Conservation (phyloP, 306 rosid species). For the Styphnolobium japonicum region DNA sequence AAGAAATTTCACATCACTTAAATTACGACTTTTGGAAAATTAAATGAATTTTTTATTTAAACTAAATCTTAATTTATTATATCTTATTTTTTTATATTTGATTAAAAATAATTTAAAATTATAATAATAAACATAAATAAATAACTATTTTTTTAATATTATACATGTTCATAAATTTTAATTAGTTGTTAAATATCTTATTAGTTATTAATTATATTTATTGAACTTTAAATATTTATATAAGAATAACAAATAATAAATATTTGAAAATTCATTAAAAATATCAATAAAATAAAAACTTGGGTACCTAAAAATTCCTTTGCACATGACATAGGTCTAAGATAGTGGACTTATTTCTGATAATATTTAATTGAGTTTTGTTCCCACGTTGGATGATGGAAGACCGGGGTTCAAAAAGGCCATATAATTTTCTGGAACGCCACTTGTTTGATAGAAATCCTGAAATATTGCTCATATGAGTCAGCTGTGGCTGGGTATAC, state of each 20-base stretch:
- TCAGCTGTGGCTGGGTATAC: conserved; percentile 27
- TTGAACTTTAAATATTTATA: not conserved
- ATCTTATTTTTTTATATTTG: too few species aligned
- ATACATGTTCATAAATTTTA: not conserved
- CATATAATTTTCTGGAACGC: not conserved
- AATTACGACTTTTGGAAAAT: too few species aligned
- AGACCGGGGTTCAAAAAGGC: conserved; percentile 7
- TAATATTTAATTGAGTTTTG: not conserved
- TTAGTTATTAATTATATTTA: not conserved
- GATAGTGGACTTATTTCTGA: not conserved
- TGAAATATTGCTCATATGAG: conserved; percentile 25
- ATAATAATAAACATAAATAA: too few species aligned
- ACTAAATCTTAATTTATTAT: too few species aligned
- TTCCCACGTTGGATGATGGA: conserved; percentile 23
- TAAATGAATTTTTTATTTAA: too few species aligned
- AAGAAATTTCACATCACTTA: too few species aligned
- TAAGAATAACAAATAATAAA: not conserved
- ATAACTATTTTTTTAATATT: too few species aligned
- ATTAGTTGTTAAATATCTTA: not conserved
- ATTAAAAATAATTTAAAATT: too few species aligned
- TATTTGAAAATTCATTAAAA: conserved; percentile 13
- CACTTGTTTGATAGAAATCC: conserved; percentile 7
- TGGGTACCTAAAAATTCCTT: conserved; percentile 18
- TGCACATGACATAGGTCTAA: conserved; percentile 24
- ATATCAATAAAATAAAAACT: not conserved